Evolutionary conservation across 2,329 filamentous ascomycete genomes (phyloP), one percentile per base, ranked within the genome.

Genomic region (Salinomyces thailandicus): DNA sequence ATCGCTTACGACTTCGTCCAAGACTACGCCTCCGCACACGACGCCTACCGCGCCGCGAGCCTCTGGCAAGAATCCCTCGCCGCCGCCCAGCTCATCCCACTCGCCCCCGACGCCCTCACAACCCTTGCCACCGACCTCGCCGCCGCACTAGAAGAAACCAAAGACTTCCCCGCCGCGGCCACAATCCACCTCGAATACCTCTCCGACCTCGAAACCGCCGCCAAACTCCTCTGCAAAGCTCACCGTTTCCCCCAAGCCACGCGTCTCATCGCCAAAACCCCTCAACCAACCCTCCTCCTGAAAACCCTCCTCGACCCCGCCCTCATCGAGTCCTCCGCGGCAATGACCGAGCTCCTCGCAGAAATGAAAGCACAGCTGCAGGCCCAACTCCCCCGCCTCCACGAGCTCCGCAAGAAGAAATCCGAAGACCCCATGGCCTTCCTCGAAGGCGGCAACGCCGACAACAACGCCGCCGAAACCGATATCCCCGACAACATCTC

Each of bases 401-500:
- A 71, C 5, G 89, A 95, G 55, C 72, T 98, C 17, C 78, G 89
- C 1, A 66, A 69, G 36, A 87, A 85, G 54, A 93, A 93, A 36
- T 72, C 73, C 26, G 77, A 84, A 45, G 86, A 98, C 51, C 91
- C 91, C 0, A 53, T 95, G 19, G 80, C 81, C 3, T 95, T 93
- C 63, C 93, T 85, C 60, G 85, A 91, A 48, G 81, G 66, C 4
- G 52, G 66, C 4, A 49, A 41, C 39, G 59, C 36, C 9, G 53
- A 42, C 12, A n/a, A n/a, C n/a, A n/a, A 26, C n/a, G 22, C 22
- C 22, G 9, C 22, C 9, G 65, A 61, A 1, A 78, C 62, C 4
- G 84, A 93, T 47, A 71, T 93, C 1, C 91, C 89, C 0, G 91
- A 98, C 56, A 87, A 98, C 60, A 72, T 98, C 33, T 94, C 85